Conservation (phyloP, 1,284 basidiomycete genomes). For the Austroboletus niveus region DNA sequence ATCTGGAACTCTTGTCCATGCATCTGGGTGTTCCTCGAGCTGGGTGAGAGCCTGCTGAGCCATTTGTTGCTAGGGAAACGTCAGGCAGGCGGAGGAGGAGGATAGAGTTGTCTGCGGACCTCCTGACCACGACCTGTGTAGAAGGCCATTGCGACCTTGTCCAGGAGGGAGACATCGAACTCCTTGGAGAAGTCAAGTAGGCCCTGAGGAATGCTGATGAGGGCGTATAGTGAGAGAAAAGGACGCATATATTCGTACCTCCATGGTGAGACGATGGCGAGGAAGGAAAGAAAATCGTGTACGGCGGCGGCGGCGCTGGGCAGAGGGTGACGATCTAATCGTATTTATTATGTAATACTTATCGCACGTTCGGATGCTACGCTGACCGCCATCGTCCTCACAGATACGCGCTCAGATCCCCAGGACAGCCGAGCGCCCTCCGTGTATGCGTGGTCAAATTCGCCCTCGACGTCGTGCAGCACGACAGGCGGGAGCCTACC, state of each 20-base stretch:
- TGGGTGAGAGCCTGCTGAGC: conserved; percentile 91
- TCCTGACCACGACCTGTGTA: conserved; percentile 77
- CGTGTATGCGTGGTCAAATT: too few species aligned
- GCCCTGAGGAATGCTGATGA: conserved; percentile 45
- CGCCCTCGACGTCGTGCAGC: too few species aligned
- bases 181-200: conserved; percentile 87
- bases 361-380: conserved; percentile 22
- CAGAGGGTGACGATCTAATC: conserved; percentile 42
- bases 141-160: conserved; percentile 83
- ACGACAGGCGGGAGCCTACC: too few species aligned
- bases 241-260: conserved; percentile 28
- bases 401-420: not conserved
- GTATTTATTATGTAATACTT: conserved; percentile 33
- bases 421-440: too few species aligned
- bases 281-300: conserved; percentile 11
- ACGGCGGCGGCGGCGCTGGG: conserved; percentile 38
- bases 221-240: conserved; percentile 13
- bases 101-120: conserved; percentile 42
- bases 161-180: conserved; percentile 81
- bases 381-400: not conserved
- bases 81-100: conserved; percentile 14
- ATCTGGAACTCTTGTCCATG: conserved; percentile 96
- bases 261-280: conserved; percentile 31
- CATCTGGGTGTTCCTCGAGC: conserved; percentile 96
- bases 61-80: conserved; percentile 72